These are phyloP conservation scores for Leucocoprinus leucothites DNA, from an alignment of 768 basidiomycete species.

Conservation along the genomic window DNA sequence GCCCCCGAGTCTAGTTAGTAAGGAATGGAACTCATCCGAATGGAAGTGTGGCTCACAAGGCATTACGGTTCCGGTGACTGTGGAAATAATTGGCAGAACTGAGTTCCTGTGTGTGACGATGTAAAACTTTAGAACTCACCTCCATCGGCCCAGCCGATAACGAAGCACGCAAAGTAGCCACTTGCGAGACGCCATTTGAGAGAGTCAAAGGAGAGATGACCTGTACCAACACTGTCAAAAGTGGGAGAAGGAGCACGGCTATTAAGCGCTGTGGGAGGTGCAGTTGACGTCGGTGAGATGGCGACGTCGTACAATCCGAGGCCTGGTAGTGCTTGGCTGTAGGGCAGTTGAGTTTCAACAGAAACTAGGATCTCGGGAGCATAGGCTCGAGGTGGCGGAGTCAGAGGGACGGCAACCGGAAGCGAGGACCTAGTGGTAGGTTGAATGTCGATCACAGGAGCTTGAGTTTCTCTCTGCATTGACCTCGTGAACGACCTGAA, in stretches of 20 bases:
- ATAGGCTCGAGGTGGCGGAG: background rate
- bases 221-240: background rate
- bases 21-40: background rate
- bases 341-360: no score
- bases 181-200: slow-evolving; percentile 40
- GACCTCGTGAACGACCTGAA: background rate
- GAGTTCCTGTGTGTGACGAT: background rate
- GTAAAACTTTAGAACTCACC: slow-evolving; percentile 19
- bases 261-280: background rate
- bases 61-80: slow-evolving; percentile 56
- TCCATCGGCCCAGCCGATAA: slow-evolving; percentile 56
- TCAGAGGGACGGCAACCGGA: background rate
- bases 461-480: background rate
- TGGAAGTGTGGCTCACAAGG: slow-evolving; percentile 37
- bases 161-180: slow-evolving; percentile 41
- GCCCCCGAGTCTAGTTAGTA: background rate
- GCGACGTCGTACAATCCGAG: background rate
- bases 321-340: no score
- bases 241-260: background rate
- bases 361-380: background rate
- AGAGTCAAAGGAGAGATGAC: slow-evolving; percentile 19
- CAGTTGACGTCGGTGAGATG: slow-evolving; percentile 11
- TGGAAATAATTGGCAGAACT: slow-evolving; percentile 4
- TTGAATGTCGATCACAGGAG: background rate
- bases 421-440: background rate